phyloP scores from a whole-genome alignment of 2,329 filamentous ascomycete species.

The Epicoccum nigrum region DNA sequence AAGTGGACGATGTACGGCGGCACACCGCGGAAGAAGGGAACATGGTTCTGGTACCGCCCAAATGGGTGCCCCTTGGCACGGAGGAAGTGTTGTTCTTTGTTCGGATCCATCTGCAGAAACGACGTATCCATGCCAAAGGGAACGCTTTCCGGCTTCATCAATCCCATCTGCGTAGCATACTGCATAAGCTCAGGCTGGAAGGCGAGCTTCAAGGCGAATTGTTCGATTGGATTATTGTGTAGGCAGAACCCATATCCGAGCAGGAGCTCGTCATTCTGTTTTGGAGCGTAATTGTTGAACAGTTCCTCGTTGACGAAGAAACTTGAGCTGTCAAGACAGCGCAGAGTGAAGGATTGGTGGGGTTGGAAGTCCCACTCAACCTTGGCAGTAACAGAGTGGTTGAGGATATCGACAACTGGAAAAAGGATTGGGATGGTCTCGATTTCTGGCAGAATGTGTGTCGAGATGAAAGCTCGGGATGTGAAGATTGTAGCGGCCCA shows the following conservation, averaged over 20 bases:
- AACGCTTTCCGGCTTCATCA: constrained; percentile 26
- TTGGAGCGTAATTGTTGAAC: constrained; percentile 61
- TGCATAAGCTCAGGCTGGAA: constrained; percentile 45
- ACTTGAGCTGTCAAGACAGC: constrained; percentile 43
- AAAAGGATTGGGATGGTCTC: constrained; percentile 52
- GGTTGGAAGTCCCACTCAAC: constrained; percentile 54
- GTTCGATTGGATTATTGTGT: constrained; percentile 54
- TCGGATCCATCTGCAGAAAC: constrained; percentile 27
- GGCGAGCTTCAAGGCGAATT: constrained; percentile 51
- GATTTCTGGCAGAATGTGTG: constrained; percentile 35
- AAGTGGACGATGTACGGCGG: constrained; percentile 43
- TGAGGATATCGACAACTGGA: constrained; percentile 57
- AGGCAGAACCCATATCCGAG: constrained; percentile 61
- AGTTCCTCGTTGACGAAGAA: constrained; percentile 51
- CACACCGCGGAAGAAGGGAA: constrained; percentile 42
- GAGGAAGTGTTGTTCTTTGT: constrained; percentile 44
- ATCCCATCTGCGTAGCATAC: constrained; percentile 23
- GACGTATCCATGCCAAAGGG: constrained; percentile 36
- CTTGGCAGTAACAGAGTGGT: constrained; percentile 54
- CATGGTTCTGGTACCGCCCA: constrained; percentile 39
- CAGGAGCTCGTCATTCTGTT: constrained; percentile 59
- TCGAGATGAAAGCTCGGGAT: constrained; percentile 58
- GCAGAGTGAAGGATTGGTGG: constrained; percentile 47
- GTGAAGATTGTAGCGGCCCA: constrained; percentile 61
- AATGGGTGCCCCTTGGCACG: constrained; percentile 39